These are phyloP conservation scores for Plasmodium adleri DNA, from an alignment of 169 alveolate species.

Conservation along the genomic window DNA sequence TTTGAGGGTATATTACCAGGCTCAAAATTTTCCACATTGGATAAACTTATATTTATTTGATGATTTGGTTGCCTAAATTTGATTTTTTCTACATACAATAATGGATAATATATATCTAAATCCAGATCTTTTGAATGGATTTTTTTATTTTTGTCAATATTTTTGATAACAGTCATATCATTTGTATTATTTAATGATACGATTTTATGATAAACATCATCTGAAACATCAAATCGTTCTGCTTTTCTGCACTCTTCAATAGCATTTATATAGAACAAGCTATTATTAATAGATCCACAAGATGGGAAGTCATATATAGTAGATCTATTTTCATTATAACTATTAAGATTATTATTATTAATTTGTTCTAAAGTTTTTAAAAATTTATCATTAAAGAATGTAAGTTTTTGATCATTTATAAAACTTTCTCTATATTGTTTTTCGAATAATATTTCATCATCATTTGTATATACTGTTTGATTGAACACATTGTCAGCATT, in stretches of 20 bases:
- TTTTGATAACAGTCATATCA: conserved; percentile 60
- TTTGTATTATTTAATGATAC: conserved; percentile 13
- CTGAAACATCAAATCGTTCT: conserved; percentile 52
- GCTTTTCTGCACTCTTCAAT: conserved; percentile 68
- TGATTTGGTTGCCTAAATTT: conserved; percentile 37
- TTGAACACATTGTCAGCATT: not conserved
- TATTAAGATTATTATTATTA: conserved; percentile 49
- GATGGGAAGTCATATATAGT: conserved; percentile 61
- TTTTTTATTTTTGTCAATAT: conserved; percentile 38
- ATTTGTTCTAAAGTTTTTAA: conserved; percentile 51
- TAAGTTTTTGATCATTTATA: conserved; percentile 11
- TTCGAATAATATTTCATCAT: conserved; percentile 56
- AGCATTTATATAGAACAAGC: conserved; percentile 47
- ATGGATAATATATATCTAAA: conserved; percentile 46
- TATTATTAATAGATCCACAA: conserved; percentile 29
- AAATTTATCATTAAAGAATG: conserved; percentile 49
- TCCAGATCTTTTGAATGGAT: conserved; percentile 19
- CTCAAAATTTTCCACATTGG: conserved; percentile 11
- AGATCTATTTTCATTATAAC: conserved; percentile 64
- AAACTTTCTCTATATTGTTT: conserved; percentile 32
- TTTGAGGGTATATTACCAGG: conserved; percentile 57
- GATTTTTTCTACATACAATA: conserved; percentile 58
- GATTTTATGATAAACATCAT: conserved; percentile 51
- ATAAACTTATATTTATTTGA: not conserved
- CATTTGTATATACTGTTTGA: conserved; percentile 31